Conservation (phyloP, 306 rosid species). For the Neltuma alba region DNA sequence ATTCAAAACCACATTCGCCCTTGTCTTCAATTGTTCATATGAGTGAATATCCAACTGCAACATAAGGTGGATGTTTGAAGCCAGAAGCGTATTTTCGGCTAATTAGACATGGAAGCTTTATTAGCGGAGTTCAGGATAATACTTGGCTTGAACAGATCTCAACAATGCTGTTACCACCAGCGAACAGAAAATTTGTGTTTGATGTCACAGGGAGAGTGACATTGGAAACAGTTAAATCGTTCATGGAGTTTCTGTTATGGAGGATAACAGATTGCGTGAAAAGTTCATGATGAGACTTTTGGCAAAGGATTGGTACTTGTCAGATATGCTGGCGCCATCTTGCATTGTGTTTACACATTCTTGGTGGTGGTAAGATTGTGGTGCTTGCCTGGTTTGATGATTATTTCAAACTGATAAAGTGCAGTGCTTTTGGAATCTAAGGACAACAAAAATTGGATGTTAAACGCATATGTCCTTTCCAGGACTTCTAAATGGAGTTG, state of each 20-base stretch:
- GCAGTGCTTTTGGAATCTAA: constrained; percentile 33
- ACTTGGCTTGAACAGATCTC: constrained; percentile 72
- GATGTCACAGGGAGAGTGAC: constrained; percentile 91
- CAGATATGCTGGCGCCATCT: constrained; percentile 75
- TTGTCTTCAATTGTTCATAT: constrained; percentile 37
- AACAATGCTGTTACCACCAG: constrained; percentile 77
- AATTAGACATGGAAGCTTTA: constrained; percentile 33
- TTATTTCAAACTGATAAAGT: neutral
- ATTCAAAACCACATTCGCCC: constrained; percentile 30
- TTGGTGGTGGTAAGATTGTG: constrained; percentile 60
- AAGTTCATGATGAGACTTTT: constrained; percentile 62
- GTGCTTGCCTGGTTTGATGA: constrained; percentile 59
- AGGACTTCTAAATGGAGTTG: constrained; percentile 15
- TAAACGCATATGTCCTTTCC: constrained; percentile 23
- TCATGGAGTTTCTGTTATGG: constrained; percentile 65
- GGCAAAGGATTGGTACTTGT: constrained; percentile 72
- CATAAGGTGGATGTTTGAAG: constrained; percentile 35
- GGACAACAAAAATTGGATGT: constrained; percentile 12
- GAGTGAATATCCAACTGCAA: constrained; percentile 30
- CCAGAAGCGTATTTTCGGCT: constrained; percentile 44
- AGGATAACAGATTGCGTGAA: constrained; percentile 66
- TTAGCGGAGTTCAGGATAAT: constrained; percentile 38
- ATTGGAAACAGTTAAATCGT: constrained; percentile 67
- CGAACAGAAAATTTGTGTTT: constrained; percentile 69
- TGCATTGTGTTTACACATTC: constrained; percentile 74